Evolutionary conservation across 1,284 basidiomycete species (phyloP).

Genomic region (Puccinia hordei): DNA sequence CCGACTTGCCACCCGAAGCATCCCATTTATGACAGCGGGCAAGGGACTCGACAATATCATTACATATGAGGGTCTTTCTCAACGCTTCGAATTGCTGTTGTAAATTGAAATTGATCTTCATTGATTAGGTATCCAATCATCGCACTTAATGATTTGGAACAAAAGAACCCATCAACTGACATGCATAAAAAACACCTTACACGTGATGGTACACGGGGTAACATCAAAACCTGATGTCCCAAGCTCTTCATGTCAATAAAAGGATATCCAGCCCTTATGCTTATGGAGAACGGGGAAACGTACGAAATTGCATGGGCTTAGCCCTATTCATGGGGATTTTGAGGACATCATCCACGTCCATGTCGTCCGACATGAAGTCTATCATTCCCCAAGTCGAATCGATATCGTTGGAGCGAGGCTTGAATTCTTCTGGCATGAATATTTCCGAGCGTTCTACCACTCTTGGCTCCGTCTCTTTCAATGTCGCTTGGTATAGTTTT

Average conservation of each 20-base stretch:
- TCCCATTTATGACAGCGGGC: conserved; percentile 96
- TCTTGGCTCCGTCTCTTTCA: conserved; percentile 64
- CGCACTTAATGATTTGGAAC: not conserved
- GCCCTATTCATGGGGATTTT: conserved; percentile 53
- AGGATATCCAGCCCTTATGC: not conserved
- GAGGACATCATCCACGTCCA: conserved; percentile 70
- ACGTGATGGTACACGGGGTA: conserved; percentile 47
- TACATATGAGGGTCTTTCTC: conserved; percentile 86
- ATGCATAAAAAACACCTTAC: conserved; percentile 51
- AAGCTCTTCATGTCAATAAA: not conserved
- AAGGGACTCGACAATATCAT: conserved; percentile 86
- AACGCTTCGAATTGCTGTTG: conserved; percentile 97
- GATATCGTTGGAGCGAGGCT: conserved; percentile 67
- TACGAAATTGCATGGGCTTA: conserved; percentile 51
- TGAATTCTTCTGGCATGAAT: conserved; percentile 78
- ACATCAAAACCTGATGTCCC: conserved; percentile 43
- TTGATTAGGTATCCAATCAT: conserved; percentile 14
- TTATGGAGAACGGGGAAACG: conserved; percentile 9
- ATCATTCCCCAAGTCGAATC: conserved; percentile 55
- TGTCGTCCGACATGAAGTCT: conserved; percentile 52
- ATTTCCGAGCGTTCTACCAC: conserved; percentile 54
- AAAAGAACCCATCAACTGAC: conserved; percentile 22
- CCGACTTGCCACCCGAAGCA: conserved; percentile 91
- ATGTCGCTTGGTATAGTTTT: conserved; percentile 63
- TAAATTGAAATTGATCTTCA: not conserved